Conservation (phyloP, 2,329 filamentous ascomycete species). For the Dendrostoma leiphaemia region DNA sequence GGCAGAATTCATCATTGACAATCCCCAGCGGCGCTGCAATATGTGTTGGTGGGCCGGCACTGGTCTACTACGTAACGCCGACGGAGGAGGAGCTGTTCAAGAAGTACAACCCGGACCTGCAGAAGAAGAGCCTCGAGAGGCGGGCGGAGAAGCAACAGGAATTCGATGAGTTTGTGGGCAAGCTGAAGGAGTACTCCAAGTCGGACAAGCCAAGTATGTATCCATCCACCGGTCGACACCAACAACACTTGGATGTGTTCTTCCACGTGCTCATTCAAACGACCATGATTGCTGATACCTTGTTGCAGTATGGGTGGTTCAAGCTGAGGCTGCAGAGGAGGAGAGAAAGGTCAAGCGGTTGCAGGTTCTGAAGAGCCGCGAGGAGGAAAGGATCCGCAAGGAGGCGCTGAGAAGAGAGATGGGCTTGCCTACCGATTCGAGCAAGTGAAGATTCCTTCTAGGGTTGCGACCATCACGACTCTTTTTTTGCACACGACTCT, state of each 20-base stretch:
- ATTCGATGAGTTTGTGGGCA: conserved; percentile 82
- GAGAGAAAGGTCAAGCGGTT: conserved; percentile 36
- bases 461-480: not conserved
- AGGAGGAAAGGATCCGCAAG: conserved; percentile 41
- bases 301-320: conserved; percentile 53
- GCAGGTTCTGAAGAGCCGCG: conserved; percentile 34
- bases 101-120: conserved; percentile 92
- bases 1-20: conserved; percentile 14
- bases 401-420: conserved; percentile 50
- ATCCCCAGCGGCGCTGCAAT: conserved; percentile 63
- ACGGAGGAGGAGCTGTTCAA: conserved; percentile 90
- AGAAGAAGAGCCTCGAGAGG: conserved; percentile 79
- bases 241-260: no score
- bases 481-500: conserved; percentile 1
- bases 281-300: no score
- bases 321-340: conserved; percentile 46
- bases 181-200: conserved; percentile 85
- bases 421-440: conserved; percentile 37
- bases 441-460: conserved; percentile 12
- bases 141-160: conserved; percentile 75
- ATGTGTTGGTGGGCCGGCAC: conserved; percentile 79
- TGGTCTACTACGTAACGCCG: conserved; percentile 77
- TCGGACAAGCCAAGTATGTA: conserved; percentile 86
- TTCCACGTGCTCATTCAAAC: no score
- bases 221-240: no score